Evolutionary conservation across 371 early-diverging fungal genomes (phyloP).

Genomic region (Mortierella polycephala): DNA sequence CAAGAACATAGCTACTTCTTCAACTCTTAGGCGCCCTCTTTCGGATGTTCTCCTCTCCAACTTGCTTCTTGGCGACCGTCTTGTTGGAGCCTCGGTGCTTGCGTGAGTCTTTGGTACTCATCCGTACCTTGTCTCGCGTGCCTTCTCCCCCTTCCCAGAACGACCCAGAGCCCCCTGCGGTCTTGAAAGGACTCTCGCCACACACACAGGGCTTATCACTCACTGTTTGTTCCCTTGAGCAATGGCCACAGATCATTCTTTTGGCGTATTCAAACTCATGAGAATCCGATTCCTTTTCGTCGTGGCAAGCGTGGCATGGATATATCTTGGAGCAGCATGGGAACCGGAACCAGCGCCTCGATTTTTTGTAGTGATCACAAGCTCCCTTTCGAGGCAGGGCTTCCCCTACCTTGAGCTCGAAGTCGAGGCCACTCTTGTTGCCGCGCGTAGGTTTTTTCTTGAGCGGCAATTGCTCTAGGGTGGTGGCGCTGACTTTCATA

Average conservation of each 20-base stretch:
- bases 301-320: slow-evolving; percentile 97
- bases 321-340: slow-evolving; percentile 91
- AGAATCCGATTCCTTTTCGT: slow-evolving; percentile 78
- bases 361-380: slow-evolving; percentile 94
- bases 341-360: slow-evolving; percentile 96
- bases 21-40: slow-evolving; percentile 23
- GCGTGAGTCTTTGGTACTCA: slow-evolving; percentile 81
- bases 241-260: slow-evolving; percentile 93
- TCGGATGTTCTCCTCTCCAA: slow-evolving; percentile 61
- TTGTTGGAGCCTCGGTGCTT: slow-evolving; percentile 62
- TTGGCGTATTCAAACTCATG: slow-evolving; percentile 65
- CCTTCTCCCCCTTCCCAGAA: slow-evolving; percentile 99
- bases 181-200: slow-evolving; percentile 75
- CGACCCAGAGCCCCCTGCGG: slow-evolving; percentile 57
- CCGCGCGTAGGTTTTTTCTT: slow-evolving; percentile 16
- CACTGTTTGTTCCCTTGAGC: slow-evolving; percentile 86
- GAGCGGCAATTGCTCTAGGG: slow-evolving; percentile 35
- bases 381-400: slow-evolving; percentile 87
- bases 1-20: background rate
- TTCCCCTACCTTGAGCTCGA: slow-evolving; percentile 53
- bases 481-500: slow-evolving; percentile 22
- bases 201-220: slow-evolving; percentile 69
- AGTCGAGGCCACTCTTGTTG: slow-evolving; percentile 25
- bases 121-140: slow-evolving; percentile 77
- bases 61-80: slow-evolving; percentile 65